Evolutionary conservation across 2,329 filamentous ascomycete species (phyloP).

Genomic region (Phaeoacremonium minimum): DNA sequence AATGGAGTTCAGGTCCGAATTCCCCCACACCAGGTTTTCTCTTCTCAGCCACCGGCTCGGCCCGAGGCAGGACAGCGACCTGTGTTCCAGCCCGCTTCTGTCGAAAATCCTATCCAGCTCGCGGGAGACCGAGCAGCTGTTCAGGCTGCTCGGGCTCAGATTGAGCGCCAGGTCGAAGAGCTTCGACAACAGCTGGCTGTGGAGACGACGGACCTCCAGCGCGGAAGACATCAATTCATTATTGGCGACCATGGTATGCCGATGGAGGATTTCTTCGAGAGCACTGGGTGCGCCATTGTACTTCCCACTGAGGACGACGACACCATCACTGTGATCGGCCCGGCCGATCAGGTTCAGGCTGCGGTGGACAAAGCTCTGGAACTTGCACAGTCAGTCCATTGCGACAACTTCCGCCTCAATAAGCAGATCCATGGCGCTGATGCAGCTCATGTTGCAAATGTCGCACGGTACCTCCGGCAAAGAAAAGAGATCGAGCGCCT

Average conservation of each 20-base stretch:
- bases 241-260: slow-evolving; percentile 78
- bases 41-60: slow-evolving; percentile 61
- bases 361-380: slow-evolving; percentile 84
- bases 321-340: slow-evolving; percentile 79
- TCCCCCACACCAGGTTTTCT: slow-evolving; percentile 75
- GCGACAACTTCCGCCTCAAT: slow-evolving; percentile 76
- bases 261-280: slow-evolving; percentile 78
- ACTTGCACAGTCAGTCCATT: slow-evolving; percentile 81
- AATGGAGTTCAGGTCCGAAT: slow-evolving; percentile 79
- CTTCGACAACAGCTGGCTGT: slow-evolving; percentile 72
- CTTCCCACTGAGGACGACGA: slow-evolving; percentile 74
- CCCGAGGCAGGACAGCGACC: slow-evolving; percentile 61
- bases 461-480: slow-evolving; percentile 84
- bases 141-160: slow-evolving; percentile 71
- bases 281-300: slow-evolving; percentile 88
- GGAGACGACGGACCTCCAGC: slow-evolving; percentile 77
- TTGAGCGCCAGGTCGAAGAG: slow-evolving; percentile 74
- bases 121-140: slow-evolving; percentile 82
- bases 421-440: slow-evolving; percentile 67
- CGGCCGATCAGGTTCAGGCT: slow-evolving; percentile 64
- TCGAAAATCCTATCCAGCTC: slow-evolving; percentile 75
- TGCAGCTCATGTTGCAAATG: slow-evolving; percentile 73
- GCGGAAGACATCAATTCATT: slow-evolving; percentile 90
- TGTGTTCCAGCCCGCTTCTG: slow-evolving; percentile 65
- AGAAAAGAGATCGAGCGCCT: slow-evolving; percentile 78